Conservation (phyloP, 2,329 filamentous ascomycete species). For the Colletotrichum gigasporum region DNA sequence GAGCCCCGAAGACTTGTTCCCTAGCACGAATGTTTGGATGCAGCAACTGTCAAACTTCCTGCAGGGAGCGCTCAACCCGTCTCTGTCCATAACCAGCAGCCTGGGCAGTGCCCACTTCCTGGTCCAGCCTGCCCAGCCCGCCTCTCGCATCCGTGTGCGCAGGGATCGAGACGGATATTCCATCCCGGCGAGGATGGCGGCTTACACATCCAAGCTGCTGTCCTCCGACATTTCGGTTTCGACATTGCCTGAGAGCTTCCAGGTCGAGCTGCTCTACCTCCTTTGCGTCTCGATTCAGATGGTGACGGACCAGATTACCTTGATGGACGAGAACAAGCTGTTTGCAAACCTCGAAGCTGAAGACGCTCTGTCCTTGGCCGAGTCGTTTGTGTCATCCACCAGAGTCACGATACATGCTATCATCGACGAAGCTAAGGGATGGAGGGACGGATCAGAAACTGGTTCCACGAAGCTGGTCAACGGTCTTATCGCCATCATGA, state of each 20-base stretch:
- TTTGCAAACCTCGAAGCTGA: constrained; percentile 53
- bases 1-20: constrained; percentile 63
- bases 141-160: constrained; percentile 41
- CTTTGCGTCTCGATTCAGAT: constrained; percentile 61
- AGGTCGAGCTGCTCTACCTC: constrained; percentile 61
- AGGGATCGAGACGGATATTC: constrained; percentile 78
- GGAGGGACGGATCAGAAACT: constrained; percentile 46
- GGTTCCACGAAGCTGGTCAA: constrained; percentile 49
- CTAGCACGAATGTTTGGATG: constrained; percentile 72
- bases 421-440: constrained; percentile 44
- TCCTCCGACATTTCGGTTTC: constrained; percentile 48
- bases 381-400: constrained; percentile 53
- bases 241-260: constrained; percentile 50
- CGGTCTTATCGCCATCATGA: constrained; percentile 53
- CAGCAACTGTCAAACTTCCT: constrained; percentile 67
- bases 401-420: constrained; percentile 48
- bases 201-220: constrained; percentile 73
- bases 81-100: constrained; percentile 78
- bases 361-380: constrained; percentile 49
- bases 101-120: constrained; percentile 78
- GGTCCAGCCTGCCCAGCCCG: constrained; percentile 47
- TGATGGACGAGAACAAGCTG: constrained; percentile 53
- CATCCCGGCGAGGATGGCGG: constrained; percentile 77
- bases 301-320: constrained; percentile 63
- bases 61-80: constrained; percentile 61